Conservation (phyloP, 257 asterid genomes). For the Nyctanthes arbortristis region DNA sequence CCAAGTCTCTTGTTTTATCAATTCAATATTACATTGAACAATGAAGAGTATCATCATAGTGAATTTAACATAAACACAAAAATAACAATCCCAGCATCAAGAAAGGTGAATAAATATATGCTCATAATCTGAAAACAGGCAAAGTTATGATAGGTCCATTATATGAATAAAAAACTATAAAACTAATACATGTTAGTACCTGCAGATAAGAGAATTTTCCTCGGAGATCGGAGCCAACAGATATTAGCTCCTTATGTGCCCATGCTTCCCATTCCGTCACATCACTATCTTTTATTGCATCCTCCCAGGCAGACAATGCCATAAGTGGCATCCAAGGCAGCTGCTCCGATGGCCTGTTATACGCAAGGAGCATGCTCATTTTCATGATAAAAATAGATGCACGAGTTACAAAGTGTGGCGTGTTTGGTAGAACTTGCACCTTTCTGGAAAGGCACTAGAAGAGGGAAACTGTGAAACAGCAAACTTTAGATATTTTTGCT, state of each 20-base stretch:
- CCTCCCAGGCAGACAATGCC: constrained; percentile 28
- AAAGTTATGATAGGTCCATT: neutral
- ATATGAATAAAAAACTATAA: constrained; percentile 1
- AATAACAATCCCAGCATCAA: neutral
- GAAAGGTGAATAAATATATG: neutral
- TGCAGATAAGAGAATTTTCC: constrained; percentile 76
- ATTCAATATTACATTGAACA: neutral
- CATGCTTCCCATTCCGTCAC: constrained; percentile 85
- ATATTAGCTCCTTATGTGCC: constrained; percentile 77
- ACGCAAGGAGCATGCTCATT: constrained; percentile 11
- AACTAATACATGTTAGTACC: constrained; percentile 39
- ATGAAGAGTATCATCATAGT: neutral
- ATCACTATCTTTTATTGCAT: constrained; percentile 31
- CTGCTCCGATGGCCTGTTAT: constrained; percentile 63
- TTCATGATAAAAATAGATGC: no score
- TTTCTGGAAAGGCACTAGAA: neutral
- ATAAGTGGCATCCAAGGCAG: constrained; percentile 61
- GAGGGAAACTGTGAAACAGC: neutral
- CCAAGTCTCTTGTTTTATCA: no score
- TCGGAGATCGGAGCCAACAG: constrained; percentile 78
- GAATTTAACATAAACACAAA: neutral
- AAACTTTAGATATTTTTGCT: neutral
- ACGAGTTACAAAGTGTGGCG: no score
- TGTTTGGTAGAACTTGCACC: no score
- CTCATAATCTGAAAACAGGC: neutral